Conservation (phyloP, 202 grass and related monocot genomes). For the Dendrocalamus latiflorus region DNA sequence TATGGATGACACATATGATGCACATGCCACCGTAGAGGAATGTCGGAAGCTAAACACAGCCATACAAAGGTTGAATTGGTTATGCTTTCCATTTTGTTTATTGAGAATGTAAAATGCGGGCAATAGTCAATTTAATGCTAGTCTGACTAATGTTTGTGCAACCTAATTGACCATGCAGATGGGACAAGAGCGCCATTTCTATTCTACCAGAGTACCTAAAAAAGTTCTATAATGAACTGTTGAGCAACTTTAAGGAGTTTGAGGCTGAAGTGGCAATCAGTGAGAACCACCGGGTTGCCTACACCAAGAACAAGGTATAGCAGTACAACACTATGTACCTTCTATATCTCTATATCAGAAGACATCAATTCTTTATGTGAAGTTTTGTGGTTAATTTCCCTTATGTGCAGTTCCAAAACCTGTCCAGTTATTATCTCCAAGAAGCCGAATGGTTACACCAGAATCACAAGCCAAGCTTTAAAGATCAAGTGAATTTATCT, state of each 20-base stretch:
- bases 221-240: background rate
- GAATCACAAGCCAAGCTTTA: too few relatives aligned
- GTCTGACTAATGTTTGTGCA: background rate
- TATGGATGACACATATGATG: conserved; percentile 28
- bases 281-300: background rate
- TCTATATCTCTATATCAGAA: too few relatives aligned
- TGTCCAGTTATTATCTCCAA: too few relatives aligned
- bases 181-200: background rate
- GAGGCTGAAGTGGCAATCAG: background rate
- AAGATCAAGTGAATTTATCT: too few relatives aligned
- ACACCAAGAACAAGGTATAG: background rate
- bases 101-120: too few relatives aligned
- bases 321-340: too few relatives aligned
- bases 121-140: background rate
- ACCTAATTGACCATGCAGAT: background rate
- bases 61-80: conserved; percentile 1
- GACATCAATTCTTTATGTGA: too few relatives aligned
- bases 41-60: background rate
- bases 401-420: too few relatives aligned
- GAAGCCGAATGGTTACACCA: too few relatives aligned
- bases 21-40: conserved; percentile 1
- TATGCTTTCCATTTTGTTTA: background rate
- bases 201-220: background rate
- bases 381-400: too few relatives aligned
- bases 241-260: background rate